Base-by-base conservation (phyloP, 1,139 yeast species). In the Blastobotrys elegans region DNA sequence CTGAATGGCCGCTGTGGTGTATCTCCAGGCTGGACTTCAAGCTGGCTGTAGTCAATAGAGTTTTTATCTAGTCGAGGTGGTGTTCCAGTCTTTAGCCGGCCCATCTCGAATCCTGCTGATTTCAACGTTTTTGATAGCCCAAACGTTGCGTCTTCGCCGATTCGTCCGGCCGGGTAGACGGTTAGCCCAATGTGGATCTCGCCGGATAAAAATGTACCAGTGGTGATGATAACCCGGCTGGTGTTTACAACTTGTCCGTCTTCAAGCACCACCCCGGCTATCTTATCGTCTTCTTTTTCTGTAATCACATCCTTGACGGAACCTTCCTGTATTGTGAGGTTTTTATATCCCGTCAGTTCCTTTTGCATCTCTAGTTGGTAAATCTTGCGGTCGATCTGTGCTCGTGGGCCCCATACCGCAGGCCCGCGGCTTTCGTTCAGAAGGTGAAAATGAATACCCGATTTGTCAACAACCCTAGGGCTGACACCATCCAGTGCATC, bases 331-430 rank as follows among this genome's bases (percentile, higher is more conserved):
- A 94, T 76, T 4, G 69, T 64, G 49, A 90, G 71, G 52, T 83
- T 78, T 4, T 74, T 69, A 66, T 89, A 90, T 37, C 54, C 58
- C 42, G 69, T 65, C 18, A 94, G 73, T 52, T 74, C 82, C 2
- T 64, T 57, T 62, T 87, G 95, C 97, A 92, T 92, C 59, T 86
- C 94, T 11, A 65, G 62, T 58, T 84, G 71, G 63, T 92, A 94
- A 2, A 90, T 75, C 43, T 78, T 71, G 53, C 99, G 72, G 65
- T 94, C 98, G 29, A 94, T 92, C 64, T 94, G 98, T 1, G 97
- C 97, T 50, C 99, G 69, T 5, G 97, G 97, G 0, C 98, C 98
- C 86, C 97, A 95, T 1, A 90, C 98, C 0, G 98, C 98, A 0
- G 97, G 88, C 0, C 99, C 99, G 56, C 88, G 78, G 2, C 96